Conservation (phyloP, 345 rosid genomes). For the Conringia planisiliqua region DNA sequence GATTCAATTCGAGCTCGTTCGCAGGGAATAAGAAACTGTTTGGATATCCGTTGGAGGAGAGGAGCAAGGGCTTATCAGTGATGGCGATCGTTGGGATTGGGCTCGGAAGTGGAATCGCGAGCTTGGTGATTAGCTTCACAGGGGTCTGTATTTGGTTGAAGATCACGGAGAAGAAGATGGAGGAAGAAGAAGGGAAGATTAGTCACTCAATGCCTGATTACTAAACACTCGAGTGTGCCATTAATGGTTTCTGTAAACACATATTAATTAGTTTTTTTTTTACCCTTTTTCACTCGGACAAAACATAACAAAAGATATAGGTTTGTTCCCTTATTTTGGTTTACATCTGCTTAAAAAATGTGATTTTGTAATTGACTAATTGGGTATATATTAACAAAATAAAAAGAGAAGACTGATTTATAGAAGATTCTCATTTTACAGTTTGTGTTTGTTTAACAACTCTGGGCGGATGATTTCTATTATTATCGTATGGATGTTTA, state of each 20-base stretch:
- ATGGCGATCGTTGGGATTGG: slow-evolving; percentile 95
- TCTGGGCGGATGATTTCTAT: background rate
- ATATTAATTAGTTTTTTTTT: background rate
- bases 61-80: slow-evolving; percentile 63
- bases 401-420: background rate
- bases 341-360: background rate
- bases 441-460: background rate
- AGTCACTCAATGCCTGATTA: slow-evolving; percentile 78
- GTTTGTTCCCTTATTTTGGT: background rate
- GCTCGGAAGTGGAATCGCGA: slow-evolving; percentile 83
- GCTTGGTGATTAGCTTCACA: slow-evolving; percentile 80
- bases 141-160: slow-evolving; percentile 92
- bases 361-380: background rate
- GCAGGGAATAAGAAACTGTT: slow-evolving; percentile 71
- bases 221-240: background rate
- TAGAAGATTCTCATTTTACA: background rate
- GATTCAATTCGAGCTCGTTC: slow-evolving; percentile 72
- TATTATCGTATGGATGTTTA: background rate
- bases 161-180: slow-evolving; percentile 62
- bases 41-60: slow-evolving; percentile 80
- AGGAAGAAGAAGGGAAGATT: slow-evolving; percentile 69
- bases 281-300: background rate
- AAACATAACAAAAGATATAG: background rate
- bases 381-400: background rate
- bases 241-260: background rate